Percentiles rank a stretch among this genome's conserved stretches.
Conservation (phyloP, 768 basidiomycete species). For the Pleurotus tuber-regium region DNA sequence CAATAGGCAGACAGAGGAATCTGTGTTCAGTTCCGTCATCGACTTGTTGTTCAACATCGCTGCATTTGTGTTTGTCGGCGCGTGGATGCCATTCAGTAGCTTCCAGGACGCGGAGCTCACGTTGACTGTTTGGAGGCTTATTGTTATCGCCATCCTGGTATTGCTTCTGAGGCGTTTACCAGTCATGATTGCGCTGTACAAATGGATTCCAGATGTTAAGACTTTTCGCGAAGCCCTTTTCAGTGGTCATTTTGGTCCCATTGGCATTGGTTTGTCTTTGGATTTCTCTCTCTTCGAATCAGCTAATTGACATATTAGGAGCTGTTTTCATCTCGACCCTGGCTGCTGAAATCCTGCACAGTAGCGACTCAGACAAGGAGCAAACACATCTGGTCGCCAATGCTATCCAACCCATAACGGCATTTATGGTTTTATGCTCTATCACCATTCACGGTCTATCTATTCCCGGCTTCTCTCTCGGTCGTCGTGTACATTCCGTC, state of each 20-base stretch:
- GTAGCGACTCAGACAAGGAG: conserved; percentile 20
- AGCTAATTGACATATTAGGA: conserved; percentile 37
- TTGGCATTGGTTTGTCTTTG: conserved; percentile 58
- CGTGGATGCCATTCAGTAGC: conserved; percentile 91
- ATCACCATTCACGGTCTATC: conserved; percentile 88
- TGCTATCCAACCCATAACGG: conserved; percentile 88
- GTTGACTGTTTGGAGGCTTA: conserved; percentile 78
- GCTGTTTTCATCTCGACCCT: conserved; percentile 93
- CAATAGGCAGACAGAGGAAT: conserved; percentile 91
- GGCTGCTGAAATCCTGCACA: conserved; percentile 62
- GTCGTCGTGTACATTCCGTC: conserved; percentile 85
- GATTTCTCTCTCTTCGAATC: not conserved
- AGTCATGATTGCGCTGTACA: conserved; percentile 78
- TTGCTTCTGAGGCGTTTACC: conserved; percentile 83
- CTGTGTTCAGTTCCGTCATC: conserved; percentile 94
- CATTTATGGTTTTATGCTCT: conserved; percentile 92
- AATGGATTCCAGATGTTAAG: conserved; percentile 95
- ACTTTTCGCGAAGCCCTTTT: conserved; percentile 92
- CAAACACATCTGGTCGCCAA: conserved; percentile 67
- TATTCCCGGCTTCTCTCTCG: conserved; percentile 92
- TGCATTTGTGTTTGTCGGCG: conserved; percentile 94
- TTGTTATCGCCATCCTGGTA: conserved; percentile 82
- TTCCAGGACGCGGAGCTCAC: conserved; percentile 68
- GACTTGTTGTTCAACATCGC: conserved; percentile 95
- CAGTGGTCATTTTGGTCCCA: conserved; percentile 93